Evolutionary conservation across 2,329 filamentous ascomycete species (phyloP).

Genomic region (Thermothelomyces thermophilus): DNA sequence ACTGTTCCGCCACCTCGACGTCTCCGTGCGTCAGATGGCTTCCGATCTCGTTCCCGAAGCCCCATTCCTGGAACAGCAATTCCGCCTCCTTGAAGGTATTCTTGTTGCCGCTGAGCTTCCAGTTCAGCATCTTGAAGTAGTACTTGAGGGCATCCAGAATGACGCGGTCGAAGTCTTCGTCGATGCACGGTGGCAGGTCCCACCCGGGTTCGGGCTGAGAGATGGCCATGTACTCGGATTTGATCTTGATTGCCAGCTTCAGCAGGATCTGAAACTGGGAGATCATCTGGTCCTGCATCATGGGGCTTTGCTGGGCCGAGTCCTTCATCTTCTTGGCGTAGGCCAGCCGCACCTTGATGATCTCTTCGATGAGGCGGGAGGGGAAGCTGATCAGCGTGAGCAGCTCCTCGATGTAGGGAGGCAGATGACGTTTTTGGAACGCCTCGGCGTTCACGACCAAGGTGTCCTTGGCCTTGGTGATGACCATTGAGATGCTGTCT

Average conservation of each 20-base stretch:
- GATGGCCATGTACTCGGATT: constrained; percentile 77
- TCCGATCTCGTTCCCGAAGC: constrained; percentile 90
- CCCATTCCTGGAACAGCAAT: constrained; percentile 95
- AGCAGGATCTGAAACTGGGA: constrained; percentile 90
- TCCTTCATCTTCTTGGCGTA: constrained; percentile 96
- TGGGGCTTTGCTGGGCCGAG: constrained; percentile 79
- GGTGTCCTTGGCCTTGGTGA: constrained; percentile 87
- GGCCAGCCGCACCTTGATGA: constrained; percentile 83
- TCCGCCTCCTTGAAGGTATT: constrained; percentile 99
- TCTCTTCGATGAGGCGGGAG: constrained; percentile 89
- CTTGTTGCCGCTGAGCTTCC: constrained; percentile 95
- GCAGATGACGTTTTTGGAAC: constrained; percentile 83
- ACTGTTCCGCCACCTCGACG: constrained; percentile 95
- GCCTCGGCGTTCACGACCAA: constrained; percentile 78
- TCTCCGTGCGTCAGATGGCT: constrained; percentile 87
- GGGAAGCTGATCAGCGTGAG: constrained; percentile 96
- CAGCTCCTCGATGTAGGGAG: constrained; percentile 93
- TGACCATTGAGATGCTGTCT: constrained; percentile 73
- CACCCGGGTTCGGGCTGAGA: constrained; percentile 84
- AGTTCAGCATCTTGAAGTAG: constrained; percentile 98
- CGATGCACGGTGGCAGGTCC: constrained; percentile 92
- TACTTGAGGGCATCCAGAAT: constrained; percentile 91
- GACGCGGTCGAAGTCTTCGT: constrained; percentile 89
- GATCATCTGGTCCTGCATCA: constrained; percentile 98
- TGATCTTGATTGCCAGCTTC: constrained; percentile 86